Base-by-base conservation (phyloP, 2,329 filamentous ascomycete genomes). In the Mariannaea sp. region DNA sequence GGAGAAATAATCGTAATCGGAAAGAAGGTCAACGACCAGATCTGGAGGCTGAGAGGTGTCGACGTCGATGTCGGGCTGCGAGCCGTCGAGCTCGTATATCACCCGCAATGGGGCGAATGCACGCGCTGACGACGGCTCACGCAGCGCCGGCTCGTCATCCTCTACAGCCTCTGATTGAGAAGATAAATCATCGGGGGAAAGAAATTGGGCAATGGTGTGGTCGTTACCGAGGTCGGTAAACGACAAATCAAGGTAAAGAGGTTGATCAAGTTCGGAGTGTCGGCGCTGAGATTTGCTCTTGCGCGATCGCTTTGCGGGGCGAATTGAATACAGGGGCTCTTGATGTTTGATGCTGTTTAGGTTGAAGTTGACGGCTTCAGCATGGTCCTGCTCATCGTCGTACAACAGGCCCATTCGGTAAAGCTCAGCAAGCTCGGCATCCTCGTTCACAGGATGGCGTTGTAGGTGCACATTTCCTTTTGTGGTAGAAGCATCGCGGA, bases 351-450 rank as follows among this genome's bases (percentile, higher is more conserved):
- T 76, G 51, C 66, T 68, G 53, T 73, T 72, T 24, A 79, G 67
- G 49, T 64, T 65, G 60, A 79, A 76, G 29, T 44, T 55, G n/a
- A n/a, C n/a, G n/a, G n/a, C n/a, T 4, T 66, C 69, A 8, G 59
- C 57, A 9, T 69, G 69, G 5, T 69, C 64, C 33, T 74, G 66
- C 47, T 71, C 70, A 16, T 77, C 68, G 27, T 77, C 75, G 59
- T 78, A 79, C 13, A 79, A 67, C 43, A 79, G 59, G 2, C 76
- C 77, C 56, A 77, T 66, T 22, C 70, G 69, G 57, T 78, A 79
- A 22, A 79, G 70, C 52, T 77, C 70, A 1, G 70, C 73, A 1
- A 74, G 60, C 35, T 75, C 66, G 14, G 65, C 68, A 33, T 75
- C 73, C 9, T 75, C 69, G 1, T 45, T 63, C 47, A 62, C 20